A percentile compares a stretch with the other conserved stretches of the same genome.
Conservation (phyloP, 305 asterid genomes). For the Rubia balearica region DNA sequence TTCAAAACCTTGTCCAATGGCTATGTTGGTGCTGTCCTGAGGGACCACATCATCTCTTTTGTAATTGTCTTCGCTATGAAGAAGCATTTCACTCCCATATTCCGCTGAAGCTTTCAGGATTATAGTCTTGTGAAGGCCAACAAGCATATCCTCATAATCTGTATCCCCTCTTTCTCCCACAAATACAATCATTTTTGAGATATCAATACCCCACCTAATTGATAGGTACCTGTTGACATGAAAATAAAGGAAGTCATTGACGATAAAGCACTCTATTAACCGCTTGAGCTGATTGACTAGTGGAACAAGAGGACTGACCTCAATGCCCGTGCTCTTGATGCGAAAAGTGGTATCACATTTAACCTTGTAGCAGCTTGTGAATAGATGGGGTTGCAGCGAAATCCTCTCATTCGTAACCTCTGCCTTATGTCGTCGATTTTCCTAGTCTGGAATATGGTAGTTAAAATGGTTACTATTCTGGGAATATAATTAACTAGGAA, state of each 20-base stretch:
- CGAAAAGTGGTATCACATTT: conserved; percentile 49
- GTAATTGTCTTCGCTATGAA: conserved; percentile 33
- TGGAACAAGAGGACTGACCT: conserved; percentile 28
- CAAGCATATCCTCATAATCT: conserved; percentile 47
- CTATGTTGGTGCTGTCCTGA: conserved; percentile 30
- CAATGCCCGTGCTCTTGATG: conserved; percentile 56
- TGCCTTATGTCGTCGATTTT: conserved; percentile 45
- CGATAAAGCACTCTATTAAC: neutral
- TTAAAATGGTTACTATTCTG: neutral
- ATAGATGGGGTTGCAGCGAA: conserved; percentile 45
- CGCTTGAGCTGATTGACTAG: neutral
- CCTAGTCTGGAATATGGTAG: conserved; percentile 27
- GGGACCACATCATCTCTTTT: conserved; percentile 30
- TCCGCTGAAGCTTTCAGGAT: conserved; percentile 45
- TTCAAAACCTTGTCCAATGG: conserved; percentile 41
- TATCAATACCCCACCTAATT: conserved; percentile 49
- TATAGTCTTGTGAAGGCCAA: conserved; percentile 57
- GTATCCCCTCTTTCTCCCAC: conserved; percentile 65
- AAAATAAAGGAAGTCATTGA: neutral
- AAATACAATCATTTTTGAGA: conserved; percentile 44
- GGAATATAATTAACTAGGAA: conserved; percentile 1
- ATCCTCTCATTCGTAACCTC: conserved; percentile 65
- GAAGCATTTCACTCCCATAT: conserved; percentile 37
- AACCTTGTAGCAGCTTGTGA: conserved; percentile 47
- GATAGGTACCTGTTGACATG: conserved; percentile 44